Conservation (phyloP, 2,329 filamentous ascomycete genomes). For the Periconia sp. region DNA sequence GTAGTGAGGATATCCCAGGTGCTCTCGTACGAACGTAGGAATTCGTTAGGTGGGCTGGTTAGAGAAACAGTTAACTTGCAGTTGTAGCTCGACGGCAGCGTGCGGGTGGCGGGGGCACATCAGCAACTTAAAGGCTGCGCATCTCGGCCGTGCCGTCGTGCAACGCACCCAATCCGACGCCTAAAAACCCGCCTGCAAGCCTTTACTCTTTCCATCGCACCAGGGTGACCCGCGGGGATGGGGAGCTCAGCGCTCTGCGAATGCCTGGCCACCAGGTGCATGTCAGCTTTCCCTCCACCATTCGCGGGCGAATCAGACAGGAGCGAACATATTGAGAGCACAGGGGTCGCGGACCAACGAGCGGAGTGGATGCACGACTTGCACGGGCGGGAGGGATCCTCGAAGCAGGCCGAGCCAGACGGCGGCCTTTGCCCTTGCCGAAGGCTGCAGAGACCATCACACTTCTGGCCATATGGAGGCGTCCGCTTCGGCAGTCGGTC, state of each 20-base stretch:
- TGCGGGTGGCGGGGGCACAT: conserved; percentile 8
- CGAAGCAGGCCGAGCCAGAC: conserved; percentile 28
- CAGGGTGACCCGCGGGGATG: background rate
- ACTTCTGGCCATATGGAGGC: no score
- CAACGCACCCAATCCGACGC: background rate
- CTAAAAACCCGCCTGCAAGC: background rate
- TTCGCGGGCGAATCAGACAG: conserved; percentile 33
- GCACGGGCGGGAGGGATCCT: conserved; percentile 30
- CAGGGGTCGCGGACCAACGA: conserved; percentile 39
- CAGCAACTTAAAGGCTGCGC: conserved; percentile 4
- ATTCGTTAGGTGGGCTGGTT: no score
- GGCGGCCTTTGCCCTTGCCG: conserved; percentile 23
- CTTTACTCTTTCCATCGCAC: background rate
- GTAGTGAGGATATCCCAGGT: no score
- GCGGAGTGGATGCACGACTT: conserved; percentile 27
- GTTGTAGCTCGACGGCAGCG: conserved; percentile 2
- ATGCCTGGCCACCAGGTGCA: conserved; percentile 32
- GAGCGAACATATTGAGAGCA: conserved; percentile 32
- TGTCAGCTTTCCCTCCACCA: conserved; percentile 33
- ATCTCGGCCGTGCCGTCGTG: background rate
- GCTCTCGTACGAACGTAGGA: no score
- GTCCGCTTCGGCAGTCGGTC: conserved; percentile 23
- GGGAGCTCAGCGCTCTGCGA: conserved; percentile 14
- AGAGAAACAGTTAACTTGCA: no score
- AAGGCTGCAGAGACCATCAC: conserved; percentile 9